phyloP scores from a whole-genome alignment of 257 asterid species.

The Thymus mandschuricus region DNA sequence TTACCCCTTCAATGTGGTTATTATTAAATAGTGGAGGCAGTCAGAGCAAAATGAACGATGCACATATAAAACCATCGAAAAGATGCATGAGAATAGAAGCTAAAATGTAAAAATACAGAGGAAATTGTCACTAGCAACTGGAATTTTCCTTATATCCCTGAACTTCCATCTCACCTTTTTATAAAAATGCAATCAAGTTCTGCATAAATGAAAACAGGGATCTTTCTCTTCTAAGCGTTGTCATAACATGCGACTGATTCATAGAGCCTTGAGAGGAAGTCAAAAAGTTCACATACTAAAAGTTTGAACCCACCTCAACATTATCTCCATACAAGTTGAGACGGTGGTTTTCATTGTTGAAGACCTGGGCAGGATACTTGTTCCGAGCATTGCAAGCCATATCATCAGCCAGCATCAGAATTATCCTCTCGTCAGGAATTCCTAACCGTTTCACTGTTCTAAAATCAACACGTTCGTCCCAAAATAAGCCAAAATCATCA shows the following conservation, averaged over 20 bases:
- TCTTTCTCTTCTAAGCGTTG: not conserved
- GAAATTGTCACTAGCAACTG: not conserved
- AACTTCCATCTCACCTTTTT: not conserved
- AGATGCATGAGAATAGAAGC: not conserved
- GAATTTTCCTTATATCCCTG: not conserved
- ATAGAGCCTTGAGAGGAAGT: not conserved
- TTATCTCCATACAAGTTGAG: conserved; percentile 95
- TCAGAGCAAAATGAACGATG: not conserved
- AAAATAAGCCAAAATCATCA: conserved; percentile 6
- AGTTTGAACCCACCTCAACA: conserved; percentile 70
- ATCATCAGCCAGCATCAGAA: conserved; percentile 98
- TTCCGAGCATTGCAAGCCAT: conserved; percentile 99
- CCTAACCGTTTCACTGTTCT: conserved; percentile 98
- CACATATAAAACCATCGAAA: no score
- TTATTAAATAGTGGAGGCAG: conserved; percentile 7
- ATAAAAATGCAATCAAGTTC: not conserved
- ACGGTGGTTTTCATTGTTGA: conserved; percentile 91
- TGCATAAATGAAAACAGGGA: conserved; percentile 6
- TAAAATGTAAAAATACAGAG: not conserved
- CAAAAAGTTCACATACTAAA: not conserved
- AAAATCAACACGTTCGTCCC: conserved; percentile 18
- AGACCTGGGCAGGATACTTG: conserved; percentile 98
- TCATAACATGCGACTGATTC: conserved; percentile 9
- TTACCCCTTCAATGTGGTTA: conserved; percentile 8
- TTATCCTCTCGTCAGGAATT: conserved; percentile 98